A percentile compares a stretch with the other conserved stretches of the same genome.
Evolutionary conservation across 2,329 filamentous ascomycete species (phyloP).

Genomic region (Fusarium nygamai): DNA sequence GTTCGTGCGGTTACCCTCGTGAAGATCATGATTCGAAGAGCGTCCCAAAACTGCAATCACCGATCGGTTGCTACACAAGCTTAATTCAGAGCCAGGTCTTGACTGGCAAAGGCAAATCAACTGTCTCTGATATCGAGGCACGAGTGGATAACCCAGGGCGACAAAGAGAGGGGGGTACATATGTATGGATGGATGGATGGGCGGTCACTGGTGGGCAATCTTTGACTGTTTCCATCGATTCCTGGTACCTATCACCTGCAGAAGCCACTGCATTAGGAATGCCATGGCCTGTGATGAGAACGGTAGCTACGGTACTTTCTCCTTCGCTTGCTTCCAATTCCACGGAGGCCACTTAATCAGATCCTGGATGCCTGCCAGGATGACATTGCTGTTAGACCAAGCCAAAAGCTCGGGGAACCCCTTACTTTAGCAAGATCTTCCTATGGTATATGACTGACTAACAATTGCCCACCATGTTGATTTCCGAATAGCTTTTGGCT

Average conservation of each 20-base stretch:
- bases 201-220: not conserved
- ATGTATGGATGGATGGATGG: not conserved
- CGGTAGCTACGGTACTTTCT: constrained; percentile 1
- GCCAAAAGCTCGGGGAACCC: too few species aligned
- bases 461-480: constrained; percentile 32
- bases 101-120: not conserved
- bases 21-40: not conserved
- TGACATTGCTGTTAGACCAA: constrained; percentile 19
- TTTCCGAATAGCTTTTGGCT: constrained; percentile 13
- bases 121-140: constrained; percentile 17
- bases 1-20: constrained; percentile 10
- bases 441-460: too few species aligned
- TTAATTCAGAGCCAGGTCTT: constrained; percentile 5
- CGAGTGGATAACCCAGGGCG: constrained; percentile 1
- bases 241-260: constrained; percentile 34
- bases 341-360: constrained; percentile 12
- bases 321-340: constrained; percentile 5
- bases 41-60: constrained; percentile 32
- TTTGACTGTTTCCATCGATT: constrained; percentile 17
- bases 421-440: too few species aligned
- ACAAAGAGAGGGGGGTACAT: not conserved
- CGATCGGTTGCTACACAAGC: constrained; percentile 17
- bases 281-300: constrained; percentile 36
- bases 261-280: constrained; percentile 40
- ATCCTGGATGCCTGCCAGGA: constrained; percentile 30